These are phyloP conservation scores for Colletotrichum graminicola DNA, from an alignment of 2,329 filamentous ascomycete species.

Conservation along the genomic window DNA sequence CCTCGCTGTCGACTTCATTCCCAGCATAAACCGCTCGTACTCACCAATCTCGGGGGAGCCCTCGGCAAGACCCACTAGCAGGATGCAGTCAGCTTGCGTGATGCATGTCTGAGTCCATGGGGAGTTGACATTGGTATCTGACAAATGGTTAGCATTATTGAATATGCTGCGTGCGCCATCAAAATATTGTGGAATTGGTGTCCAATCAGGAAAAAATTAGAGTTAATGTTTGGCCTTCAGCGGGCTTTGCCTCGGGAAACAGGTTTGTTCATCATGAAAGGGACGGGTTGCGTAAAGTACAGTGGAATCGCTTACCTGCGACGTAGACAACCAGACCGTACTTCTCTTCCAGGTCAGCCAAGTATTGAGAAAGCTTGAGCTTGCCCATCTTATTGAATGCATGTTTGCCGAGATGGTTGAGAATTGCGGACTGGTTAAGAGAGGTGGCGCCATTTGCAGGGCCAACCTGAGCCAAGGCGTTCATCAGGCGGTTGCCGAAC, in stretches of 20 bases:
- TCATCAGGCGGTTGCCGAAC: slow-evolving; percentile 90
- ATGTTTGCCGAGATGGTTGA: slow-evolving; percentile 94
- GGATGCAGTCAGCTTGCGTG: slow-evolving; percentile 93
- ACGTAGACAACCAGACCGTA: slow-evolving; percentile 96
- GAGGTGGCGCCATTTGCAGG: slow-evolving; percentile 90
- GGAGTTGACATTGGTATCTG: slow-evolving; percentile 95
- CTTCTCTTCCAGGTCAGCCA: slow-evolving; percentile 97
- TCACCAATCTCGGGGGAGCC: slow-evolving; percentile 92
- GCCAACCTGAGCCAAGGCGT: slow-evolving; percentile 89
- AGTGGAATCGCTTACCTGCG: slow-evolving; percentile 68
- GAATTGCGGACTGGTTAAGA: slow-evolving; percentile 90
- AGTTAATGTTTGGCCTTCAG: slow-evolving; percentile 69
- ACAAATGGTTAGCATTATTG: slow-evolving; percentile 47
- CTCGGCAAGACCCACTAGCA: slow-evolving; percentile 92
- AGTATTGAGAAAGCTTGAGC: slow-evolving; percentile 92
- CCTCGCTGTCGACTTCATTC: slow-evolving; percentile 95
- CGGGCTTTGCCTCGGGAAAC: slow-evolving; percentile 63
- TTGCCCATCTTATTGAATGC: slow-evolving; percentile 99
- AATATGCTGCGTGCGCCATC: neutral
- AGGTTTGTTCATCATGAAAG: slow-evolving; percentile 64
- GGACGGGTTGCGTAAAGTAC: slow-evolving; percentile 17
- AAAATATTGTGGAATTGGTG: slow-evolving; percentile 29
- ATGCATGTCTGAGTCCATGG: slow-evolving; percentile 99
- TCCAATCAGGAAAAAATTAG: slow-evolving; percentile 76
- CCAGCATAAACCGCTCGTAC: slow-evolving; percentile 95